Conservation (phyloP, 1,139 yeast genomes). For the Hemisphaericaspora xylanilytica region DNA sequence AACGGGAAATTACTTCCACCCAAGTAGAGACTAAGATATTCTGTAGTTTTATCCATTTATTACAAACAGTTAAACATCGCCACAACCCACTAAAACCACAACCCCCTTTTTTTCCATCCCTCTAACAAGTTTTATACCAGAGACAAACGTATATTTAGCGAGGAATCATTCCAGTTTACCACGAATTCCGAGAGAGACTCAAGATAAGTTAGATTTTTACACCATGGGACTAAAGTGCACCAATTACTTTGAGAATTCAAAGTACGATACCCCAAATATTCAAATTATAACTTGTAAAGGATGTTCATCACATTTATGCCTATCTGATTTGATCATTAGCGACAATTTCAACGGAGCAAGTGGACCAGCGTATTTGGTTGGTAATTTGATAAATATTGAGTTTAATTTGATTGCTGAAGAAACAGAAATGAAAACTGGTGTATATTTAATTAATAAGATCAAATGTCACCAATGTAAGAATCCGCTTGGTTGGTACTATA, state of each 20-base stretch:
- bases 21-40: too few species aligned
- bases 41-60: too few species aligned
- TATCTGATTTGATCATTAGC: conserved; percentile 43
- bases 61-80: too few species aligned
- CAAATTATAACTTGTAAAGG: conserved; percentile 49
- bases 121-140: too few species aligned
- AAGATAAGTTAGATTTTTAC: too few species aligned
- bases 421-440: conserved; percentile 66
- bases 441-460: conserved; percentile 61
- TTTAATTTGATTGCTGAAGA: conserved; percentile 32
- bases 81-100: too few species aligned
- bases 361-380: conserved; percentile 55
- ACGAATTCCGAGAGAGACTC: too few species aligned
- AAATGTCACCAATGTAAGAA: conserved; percentile 63
- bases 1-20: too few species aligned
- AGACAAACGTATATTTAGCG: too few species aligned
- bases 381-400: conserved; percentile 43
- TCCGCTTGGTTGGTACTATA: conserved; percentile 76
- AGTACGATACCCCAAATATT: conserved; percentile 33
- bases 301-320: conserved; percentile 54
- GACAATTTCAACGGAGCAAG: conserved; percentile 51
- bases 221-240: conserved; percentile 37
- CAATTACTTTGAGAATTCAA: conserved; percentile 35
- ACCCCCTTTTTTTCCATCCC: too few species aligned
- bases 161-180: too few species aligned